These are phyloP conservation scores for Oidiodendron maius DNA, from an alignment of 495 filamentous ascomycete species.

Conservation along the genomic window DNA sequence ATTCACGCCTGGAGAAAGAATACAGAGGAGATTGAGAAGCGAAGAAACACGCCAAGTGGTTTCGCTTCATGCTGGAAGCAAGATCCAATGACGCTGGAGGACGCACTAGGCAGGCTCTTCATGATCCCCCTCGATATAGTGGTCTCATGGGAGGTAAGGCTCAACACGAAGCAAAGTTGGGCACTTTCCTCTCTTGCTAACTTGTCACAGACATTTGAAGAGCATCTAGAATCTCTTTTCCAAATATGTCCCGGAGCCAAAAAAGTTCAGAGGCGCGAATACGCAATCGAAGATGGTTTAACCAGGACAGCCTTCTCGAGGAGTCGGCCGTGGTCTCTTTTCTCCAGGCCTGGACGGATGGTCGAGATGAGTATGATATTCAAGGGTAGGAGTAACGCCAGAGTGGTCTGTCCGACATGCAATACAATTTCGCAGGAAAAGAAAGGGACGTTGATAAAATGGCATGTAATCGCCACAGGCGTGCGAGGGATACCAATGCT, in stretches of 20 bases:
- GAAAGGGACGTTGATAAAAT: slow-evolving; percentile 1
- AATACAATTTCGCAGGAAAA: slow-evolving; percentile 3
- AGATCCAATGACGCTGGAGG: slow-evolving; percentile 5
- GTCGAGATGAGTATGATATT: slow-evolving; percentile 10
- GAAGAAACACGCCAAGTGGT: neutral
- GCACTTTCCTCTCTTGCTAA: too few relatives aligned
- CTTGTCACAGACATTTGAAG: slow-evolving; percentile 4
- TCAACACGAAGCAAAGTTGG: too few relatives aligned
- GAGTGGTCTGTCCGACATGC: slow-evolving; percentile 3
- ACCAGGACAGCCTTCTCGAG: neutral
- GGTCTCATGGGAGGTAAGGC: slow-evolving; percentile 8
- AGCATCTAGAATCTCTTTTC: slow-evolving; percentile 3
- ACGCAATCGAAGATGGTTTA: neutral
- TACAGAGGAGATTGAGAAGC: neutral
- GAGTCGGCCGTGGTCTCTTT: neutral
- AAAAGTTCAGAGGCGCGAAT: slow-evolving; percentile 1
- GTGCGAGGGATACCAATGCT: neutral
- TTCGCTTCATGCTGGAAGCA: slow-evolving; percentile 9
- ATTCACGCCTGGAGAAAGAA: neutral
- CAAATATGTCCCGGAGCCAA: neutral
- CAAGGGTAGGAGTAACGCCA: neutral
- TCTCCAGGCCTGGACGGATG: slow-evolving; percentile 3
- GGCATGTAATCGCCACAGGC: neutral
- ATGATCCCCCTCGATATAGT: slow-evolving; percentile 4
- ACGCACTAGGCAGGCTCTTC: slow-evolving; percentile 3